Conservation (phyloP, 78 protist genomes). For the Dictyostelium discoideum region dicty_2.7 NC_007089.4:3175001-3175500, state of each 20-base stretch:
- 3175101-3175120: not conserved
- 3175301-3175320: slow-evolving; percentile 75
- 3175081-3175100: not conserved
- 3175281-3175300: slow-evolving; percentile 30
- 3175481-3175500: slow-evolving; percentile 66
- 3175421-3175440: slow-evolving; percentile 73
- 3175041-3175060: not conserved
- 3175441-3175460: slow-evolving; percentile 80
- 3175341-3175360: slow-evolving; percentile 76
- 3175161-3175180: too few relatives aligned
- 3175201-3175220: too few relatives aligned
- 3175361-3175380: slow-evolving; percentile 71
- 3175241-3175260: not conserved
- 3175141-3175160: too few relatives aligned
- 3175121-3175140: too few relatives aligned
- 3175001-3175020: not conserved
- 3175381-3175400: slow-evolving; percentile 82
- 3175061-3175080: not conserved
- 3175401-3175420: slow-evolving; percentile 80
- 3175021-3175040: not conserved
- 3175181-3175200: too few relatives aligned
- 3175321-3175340: slow-evolving; percentile 64
- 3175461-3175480: slow-evolving; percentile 69
- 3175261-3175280: slow-evolving; percentile 25
- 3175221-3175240: not conserved